Conservation (phyloP, 352 stramenopile genomes). For the Phytophthora crassamura region DNA sequence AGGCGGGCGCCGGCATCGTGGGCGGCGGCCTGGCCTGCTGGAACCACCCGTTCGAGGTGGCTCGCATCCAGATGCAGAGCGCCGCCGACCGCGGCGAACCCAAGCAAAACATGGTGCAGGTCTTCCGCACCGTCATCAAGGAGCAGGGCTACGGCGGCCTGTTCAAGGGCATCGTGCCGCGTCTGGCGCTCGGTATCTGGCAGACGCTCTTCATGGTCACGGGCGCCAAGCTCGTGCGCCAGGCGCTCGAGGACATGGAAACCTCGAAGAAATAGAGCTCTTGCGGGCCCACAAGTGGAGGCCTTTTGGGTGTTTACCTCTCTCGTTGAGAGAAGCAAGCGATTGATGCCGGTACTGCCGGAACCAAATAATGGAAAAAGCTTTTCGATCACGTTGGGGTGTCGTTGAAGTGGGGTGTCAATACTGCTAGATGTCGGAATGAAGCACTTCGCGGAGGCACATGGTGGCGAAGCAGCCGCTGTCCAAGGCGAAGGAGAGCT, state of each 20-base stretch:
- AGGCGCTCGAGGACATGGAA: constrained; percentile 76
- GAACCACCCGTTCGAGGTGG: constrained; percentile 94
- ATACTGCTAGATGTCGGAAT: constrained; percentile 48
- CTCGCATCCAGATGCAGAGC: constrained; percentile 93
- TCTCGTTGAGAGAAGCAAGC: background rate
- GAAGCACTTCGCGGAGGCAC: constrained; percentile 74
- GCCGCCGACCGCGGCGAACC: constrained; percentile 87
- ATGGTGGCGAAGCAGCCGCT: constrained; percentile 83
- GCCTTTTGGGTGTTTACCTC: constrained; percentile 2
- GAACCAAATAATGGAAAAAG: constrained; percentile 25
- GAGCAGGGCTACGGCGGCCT: constrained; percentile 84
- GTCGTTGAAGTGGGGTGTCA: constrained; percentile 1
- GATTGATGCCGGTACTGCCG: constrained; percentile 15
- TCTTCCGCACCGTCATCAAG: constrained; percentile 88
- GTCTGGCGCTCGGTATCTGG: constrained; percentile 88
- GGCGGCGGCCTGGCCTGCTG: constrained; percentile 89
- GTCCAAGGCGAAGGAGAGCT: constrained; percentile 61
- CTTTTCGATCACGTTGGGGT: background rate
- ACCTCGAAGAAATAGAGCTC: constrained; percentile 41
- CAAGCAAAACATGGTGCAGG: constrained; percentile 91
- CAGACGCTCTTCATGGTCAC: constrained; percentile 95
- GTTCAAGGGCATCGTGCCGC: constrained; percentile 93
- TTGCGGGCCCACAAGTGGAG: too few relatives aligned
- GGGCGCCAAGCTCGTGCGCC: constrained; percentile 89
- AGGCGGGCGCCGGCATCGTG: constrained; percentile 86